Evolutionary conservation across 176 grass and related monocot genomes (phyloP).

Genomic region (Otatea glauca): DNA sequence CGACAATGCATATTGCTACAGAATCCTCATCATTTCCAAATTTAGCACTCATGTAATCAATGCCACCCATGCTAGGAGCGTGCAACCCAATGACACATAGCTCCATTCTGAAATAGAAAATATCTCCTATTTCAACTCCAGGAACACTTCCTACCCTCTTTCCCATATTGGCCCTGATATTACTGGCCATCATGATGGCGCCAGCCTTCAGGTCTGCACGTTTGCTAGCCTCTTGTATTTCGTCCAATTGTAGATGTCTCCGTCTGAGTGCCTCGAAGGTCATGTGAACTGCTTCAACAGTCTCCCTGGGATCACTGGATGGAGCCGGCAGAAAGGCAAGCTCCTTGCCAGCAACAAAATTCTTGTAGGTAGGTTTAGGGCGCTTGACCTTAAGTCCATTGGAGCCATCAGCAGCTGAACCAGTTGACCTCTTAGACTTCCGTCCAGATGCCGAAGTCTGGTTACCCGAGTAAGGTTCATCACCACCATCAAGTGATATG

Average conservation of each 20-base stretch:
- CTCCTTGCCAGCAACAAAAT: conserved; percentile 53
- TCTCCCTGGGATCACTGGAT: conserved; percentile 52
- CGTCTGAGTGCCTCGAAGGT: conserved; percentile 71
- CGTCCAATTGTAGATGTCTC: conserved; percentile 67
- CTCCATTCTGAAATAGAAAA: conserved; percentile 91
- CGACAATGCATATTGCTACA: conserved; percentile 69
- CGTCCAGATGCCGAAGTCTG: conserved; percentile 11
- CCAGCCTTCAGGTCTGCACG: conserved; percentile 68
- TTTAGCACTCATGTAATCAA: conserved; percentile 71
- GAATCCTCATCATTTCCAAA: conserved; percentile 55
- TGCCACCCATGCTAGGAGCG: conserved; percentile 63
- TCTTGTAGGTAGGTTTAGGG: conserved; percentile 52
- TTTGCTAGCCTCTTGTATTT: conserved; percentile 47
- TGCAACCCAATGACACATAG: conserved; percentile 71
- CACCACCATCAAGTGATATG: conserved; percentile 44
- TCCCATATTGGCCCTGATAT: conserved; percentile 65
- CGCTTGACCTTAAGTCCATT: conserved; percentile 59
- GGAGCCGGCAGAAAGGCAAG: conserved; percentile 61
- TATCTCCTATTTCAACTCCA: conserved; percentile 84
- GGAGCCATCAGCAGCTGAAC: conserved; percentile 38
- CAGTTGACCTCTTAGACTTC: conserved; percentile 49
- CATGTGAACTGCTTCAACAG: conserved; percentile 61
- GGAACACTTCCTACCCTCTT: conserved; percentile 63
- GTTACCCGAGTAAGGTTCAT: conserved; percentile 50
- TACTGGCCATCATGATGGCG: conserved; percentile 70